Base-by-base conservation (phyloP, 2,329 filamentous ascomycete genomes). In the Stachybotrys elegans region DNA sequence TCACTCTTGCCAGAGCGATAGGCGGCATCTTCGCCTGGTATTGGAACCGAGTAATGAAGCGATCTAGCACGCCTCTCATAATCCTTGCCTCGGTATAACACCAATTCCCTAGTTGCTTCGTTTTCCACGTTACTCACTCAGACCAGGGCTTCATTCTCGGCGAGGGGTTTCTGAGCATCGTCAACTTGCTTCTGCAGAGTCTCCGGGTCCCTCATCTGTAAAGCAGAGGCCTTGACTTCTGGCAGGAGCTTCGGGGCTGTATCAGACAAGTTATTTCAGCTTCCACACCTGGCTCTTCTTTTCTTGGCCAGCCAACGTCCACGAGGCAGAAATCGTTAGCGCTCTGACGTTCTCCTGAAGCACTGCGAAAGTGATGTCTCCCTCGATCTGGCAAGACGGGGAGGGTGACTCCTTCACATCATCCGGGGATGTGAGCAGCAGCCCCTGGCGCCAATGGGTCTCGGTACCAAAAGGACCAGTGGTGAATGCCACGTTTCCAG, bases 371-470 rank as follows among this genome's bases (percentile, higher is more conserved):
- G 77, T 76, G 43, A 94, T 72, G 31, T 79, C 74, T 9, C 89
- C 90, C 38, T 70, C 72, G 20, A 95, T 63, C 47, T 72, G 73
- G 40, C 79, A 70, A 3, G 75, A 79, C 40, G 72, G 72, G 53
- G 76, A 76, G 48, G 77, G 54, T 31, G 68, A 60, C 31, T 62
- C 57, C 22, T 69, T 56, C 12, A 69, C 59, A 43, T 78, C 69
- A 32, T 77, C 73, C 5, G 75, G 72, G 44, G 88, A 81, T 48
- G 85, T 76, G 42, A 94, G 68, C 48, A 92, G 71, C 20, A 95
- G 70, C 2, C 84, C 87, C 60, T 95, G 90, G 65, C 85, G 86
- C 92, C 92, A 97, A 66, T 97, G 92, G 7, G 92, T 97, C 49
- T 84, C 78, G 43, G 78, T 81, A 16, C 80, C 81, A 51, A 76